Evolutionary conservation across 768 basidiomycete genomes (phyloP), one percentile per base, ranked within the genome.

Genomic region (Hygrophorus russula): DNA sequence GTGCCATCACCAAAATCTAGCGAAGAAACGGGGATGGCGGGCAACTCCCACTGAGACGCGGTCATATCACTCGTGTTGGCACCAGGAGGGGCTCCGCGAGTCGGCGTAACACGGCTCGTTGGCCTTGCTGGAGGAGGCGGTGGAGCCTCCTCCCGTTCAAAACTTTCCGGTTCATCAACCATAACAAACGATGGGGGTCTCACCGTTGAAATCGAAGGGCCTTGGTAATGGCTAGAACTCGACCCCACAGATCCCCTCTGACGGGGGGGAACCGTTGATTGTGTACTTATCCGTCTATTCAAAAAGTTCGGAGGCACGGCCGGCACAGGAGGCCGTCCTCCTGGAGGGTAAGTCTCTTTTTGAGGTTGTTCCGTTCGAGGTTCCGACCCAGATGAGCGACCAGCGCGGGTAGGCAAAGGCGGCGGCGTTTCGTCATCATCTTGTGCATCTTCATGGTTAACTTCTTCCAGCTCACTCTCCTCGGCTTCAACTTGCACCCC

Each of bases 401-500:
- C 56, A 15, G 50, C 58, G 18, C 78, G 71, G 19, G 69, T 62
- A 12, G 81, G 78, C 20, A 78, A 63, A 7, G 77, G 73, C 17
- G 79, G 77, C 0, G 76, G 70, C 2, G 60, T 69, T 43, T 71
- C 73, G 41, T 69, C 67, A 29, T 62, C 68, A 42, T 73, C 67
- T 40, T 62, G 59, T 7, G 65, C 70, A 48, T 81, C 78, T 29
- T 77, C 74, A 46, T 78, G 67, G 7, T 60, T 64, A 7, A 80
- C 73, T 49, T 84, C 81, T 50, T 85, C 82, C 11, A 76, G 63
- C 54, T 84, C 81, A 48, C 80, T 83, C 51, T 84, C 82, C 53
- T 83, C 81, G 5, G 70, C 74, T 46, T 84, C 83, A 18, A 78
- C 74, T 30, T 69, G 68, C 17, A 78, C 78, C 8, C 73, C 73